Conservation (phyloP, 177 flowering plant species). For the Vitis hybrid region DNA sequence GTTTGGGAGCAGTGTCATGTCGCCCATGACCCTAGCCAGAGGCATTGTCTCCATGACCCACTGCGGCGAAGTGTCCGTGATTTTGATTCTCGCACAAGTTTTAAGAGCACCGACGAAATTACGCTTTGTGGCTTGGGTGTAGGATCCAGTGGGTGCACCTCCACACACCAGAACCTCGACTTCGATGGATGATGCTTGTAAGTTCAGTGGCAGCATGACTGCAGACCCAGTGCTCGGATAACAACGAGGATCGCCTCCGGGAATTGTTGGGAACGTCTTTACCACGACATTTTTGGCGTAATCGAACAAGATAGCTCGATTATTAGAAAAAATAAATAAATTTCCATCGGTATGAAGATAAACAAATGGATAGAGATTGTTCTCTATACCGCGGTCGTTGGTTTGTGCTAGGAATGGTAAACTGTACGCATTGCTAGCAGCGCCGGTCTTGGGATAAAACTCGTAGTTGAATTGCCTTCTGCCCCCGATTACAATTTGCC, state of each 20-base stretch:
- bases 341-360: conserved; percentile 59
- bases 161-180: conserved; percentile 79
- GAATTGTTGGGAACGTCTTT: conserved; percentile 48
- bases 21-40: conserved; percentile 59
- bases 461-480: conserved; percentile 65
- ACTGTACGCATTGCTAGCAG: not conserved
- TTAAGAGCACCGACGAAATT: conserved; percentile 39
- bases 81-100: conserved; percentile 61
- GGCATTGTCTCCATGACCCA: conserved; percentile 84
- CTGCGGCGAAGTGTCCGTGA: conserved; percentile 46
- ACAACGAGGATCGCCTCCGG: conserved; percentile 61
- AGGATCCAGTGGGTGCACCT: conserved; percentile 70
- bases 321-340: conserved; percentile 70
- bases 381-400: conserved; percentile 39
- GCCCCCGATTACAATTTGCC: conserved; percentile 62
- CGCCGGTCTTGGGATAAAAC: conserved; percentile 52
- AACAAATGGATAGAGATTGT: conserved; percentile 77
- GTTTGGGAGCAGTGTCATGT: conserved; percentile 66
- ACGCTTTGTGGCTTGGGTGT: conserved; percentile 11
- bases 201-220: conserved; percentile 57
- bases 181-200: conserved; percentile 14
- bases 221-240: conserved; percentile 85
- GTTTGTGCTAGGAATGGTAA: conserved; percentile 53
- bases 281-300: conserved; percentile 43
- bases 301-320: conserved; percentile 54